phyloP scores from a whole-genome alignment of 148 eudicot genomes.

The Drosera capensis region DNA sequence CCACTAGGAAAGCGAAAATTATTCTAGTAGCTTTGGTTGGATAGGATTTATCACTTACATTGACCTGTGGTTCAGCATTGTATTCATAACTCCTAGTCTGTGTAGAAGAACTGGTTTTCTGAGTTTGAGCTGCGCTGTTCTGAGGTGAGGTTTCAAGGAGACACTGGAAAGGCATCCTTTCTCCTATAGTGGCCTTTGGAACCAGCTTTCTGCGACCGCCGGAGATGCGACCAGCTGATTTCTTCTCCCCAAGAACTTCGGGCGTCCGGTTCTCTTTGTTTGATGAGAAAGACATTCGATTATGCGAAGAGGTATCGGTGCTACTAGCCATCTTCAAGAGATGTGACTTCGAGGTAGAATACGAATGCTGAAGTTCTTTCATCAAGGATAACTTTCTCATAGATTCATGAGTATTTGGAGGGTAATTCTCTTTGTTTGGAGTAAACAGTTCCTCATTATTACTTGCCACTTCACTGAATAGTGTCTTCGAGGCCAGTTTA shows the following conservation, averaged over 20 bases:
- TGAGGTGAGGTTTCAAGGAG: conserved; percentile 20
- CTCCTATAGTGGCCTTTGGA: conserved; percentile 14
- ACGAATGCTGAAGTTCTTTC: conserved; percentile 18
- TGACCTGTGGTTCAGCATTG: conserved; percentile 10
- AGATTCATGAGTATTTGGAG: conserved; percentile 23
- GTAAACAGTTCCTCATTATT: conserved; percentile 27
- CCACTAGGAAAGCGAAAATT: background rate
- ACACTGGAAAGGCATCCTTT: conserved; percentile 45
- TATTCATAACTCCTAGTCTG: conserved; percentile 11
- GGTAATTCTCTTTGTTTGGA: conserved; percentile 30
- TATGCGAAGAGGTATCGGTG: conserved; percentile 9
- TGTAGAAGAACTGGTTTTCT: conserved; percentile 5
- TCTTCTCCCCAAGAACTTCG: conserved; percentile 19
- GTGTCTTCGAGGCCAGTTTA: conserved; percentile 16
- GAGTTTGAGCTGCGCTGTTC: conserved; percentile 24
- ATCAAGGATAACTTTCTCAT: conserved; percentile 23
- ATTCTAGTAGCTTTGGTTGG: background rate
- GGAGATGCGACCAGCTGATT: conserved; percentile 17
- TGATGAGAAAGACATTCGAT: conserved; percentile 14
- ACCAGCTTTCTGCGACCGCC: conserved; percentile 9
- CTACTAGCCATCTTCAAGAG: conserved; percentile 13
- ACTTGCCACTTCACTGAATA: conserved; percentile 11
- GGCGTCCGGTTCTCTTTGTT: conserved; percentile 29
- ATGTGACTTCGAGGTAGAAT: conserved; percentile 19
- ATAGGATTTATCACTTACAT: conserved; percentile 24